Conservation (phyloP, 805 yeast species). For the Ogataea pilisensis region DNA sequence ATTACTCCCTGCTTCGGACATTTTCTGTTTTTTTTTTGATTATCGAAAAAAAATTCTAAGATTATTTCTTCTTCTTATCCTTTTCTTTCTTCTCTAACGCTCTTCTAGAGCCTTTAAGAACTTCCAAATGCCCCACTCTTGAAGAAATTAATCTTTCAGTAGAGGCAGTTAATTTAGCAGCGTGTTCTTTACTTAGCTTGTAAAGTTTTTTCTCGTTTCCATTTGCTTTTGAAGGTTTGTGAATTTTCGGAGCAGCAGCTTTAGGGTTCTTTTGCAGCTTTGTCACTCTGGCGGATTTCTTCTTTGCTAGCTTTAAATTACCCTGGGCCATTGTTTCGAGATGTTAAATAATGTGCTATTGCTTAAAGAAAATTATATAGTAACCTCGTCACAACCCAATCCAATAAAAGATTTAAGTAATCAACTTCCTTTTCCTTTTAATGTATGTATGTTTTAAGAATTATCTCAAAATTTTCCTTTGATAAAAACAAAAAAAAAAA, state of each 20-base stretch:
- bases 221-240: conserved; percentile 61
- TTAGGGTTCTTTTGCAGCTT: conserved; percentile 63
- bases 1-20: too few species aligned
- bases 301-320: conserved; percentile 49
- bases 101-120: conserved; percentile 87
- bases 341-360: too few species aligned
- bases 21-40: too few species aligned
- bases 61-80: conserved; percentile 22
- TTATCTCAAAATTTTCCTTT: background rate
- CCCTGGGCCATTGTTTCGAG: conserved; percentile 76
- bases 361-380: background rate
- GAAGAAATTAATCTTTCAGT: conserved; percentile 87
- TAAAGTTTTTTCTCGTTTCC: conserved; percentile 41
- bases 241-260: conserved; percentile 69
- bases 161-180: conserved; percentile 46
- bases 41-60: too few species aligned
- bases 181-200: conserved; percentile 54
- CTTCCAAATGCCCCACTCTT: conserved; percentile 90
- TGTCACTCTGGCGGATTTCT: conserved; percentile 50
- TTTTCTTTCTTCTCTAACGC: conserved; percentile 63
- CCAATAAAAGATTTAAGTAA: too few species aligned
- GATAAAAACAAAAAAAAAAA: background rate
- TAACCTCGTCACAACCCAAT: background rate
- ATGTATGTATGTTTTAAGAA: background rate
- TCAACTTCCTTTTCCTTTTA: too few species aligned